A percentile compares a stretch with the other conserved stretches of the same genome.
Evolutionary conservation across 2,329 filamentous ascomycete species (phyloP).

Genomic region (Aspergillus hortae): DNA sequence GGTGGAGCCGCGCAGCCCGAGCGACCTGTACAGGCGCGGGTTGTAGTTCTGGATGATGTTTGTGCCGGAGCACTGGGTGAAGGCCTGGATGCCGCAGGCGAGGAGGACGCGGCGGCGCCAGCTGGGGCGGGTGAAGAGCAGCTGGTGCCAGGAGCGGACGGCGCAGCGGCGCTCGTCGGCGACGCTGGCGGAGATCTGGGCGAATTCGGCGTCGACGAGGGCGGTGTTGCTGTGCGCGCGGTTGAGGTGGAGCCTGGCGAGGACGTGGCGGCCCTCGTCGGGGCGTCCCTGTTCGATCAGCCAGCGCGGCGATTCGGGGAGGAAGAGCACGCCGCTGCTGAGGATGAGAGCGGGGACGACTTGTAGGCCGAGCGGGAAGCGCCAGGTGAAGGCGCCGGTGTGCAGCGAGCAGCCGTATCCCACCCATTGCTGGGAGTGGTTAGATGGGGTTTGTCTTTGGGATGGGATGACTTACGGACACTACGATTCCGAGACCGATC

Average conservation of each 20-base stretch:
- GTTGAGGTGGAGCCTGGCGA: constrained; percentile 31
- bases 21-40: constrained; percentile 41
- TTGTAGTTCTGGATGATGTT: constrained; percentile 47
- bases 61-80: constrained; percentile 48
- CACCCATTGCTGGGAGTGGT: constrained; percentile 42
- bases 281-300: constrained; percentile 34
- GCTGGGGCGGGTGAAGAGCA: constrained; percentile 41
- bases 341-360: constrained; percentile 42
- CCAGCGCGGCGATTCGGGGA: constrained; percentile 36
- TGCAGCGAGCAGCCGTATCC: constrained; percentile 46
- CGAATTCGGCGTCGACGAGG: constrained; percentile 40
- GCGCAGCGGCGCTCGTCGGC: constrained; percentile 33
- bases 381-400: constrained; percentile 29
- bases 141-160: constrained; percentile 37
- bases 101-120: constrained; percentile 48
- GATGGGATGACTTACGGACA: constrained; percentile 30
- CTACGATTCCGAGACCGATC: constrained; percentile 42
- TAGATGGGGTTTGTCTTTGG: background rate
- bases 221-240: constrained; percentile 26
- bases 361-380: constrained; percentile 33
- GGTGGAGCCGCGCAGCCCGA: constrained; percentile 43
- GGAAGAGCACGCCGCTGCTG: constrained; percentile 28
- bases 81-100: constrained; percentile 48
- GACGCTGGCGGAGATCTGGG: constrained; percentile 40
- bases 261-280: constrained; percentile 30